Conservation (phyloP, 345 rosid species). For the Syzygium oleosum region DNA sequence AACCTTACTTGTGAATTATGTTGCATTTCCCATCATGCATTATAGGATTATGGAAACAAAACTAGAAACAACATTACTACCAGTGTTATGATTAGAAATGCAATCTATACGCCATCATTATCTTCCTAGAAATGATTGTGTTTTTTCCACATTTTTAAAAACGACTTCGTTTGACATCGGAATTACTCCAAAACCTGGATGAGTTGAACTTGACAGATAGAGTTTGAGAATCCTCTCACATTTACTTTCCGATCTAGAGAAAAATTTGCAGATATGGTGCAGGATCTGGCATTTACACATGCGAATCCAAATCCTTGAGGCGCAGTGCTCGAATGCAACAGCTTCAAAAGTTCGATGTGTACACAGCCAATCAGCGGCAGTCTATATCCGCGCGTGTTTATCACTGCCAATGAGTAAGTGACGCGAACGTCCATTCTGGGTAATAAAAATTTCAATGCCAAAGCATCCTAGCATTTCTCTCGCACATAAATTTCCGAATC, state of each 20-base stretch:
- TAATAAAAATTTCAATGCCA: background rate
- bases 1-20: background rate
- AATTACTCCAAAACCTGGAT: background rate
- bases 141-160: background rate
- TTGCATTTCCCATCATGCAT: background rate
- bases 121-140: background rate
- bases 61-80: background rate
- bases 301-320: background rate
- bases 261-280: background rate
- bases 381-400: background rate
- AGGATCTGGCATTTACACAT: background rate
- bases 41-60: background rate
- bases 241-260: background rate
- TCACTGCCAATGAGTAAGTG: background rate
- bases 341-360: background rate
- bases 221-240: background rate
- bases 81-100: background rate
- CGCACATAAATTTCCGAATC: background rate
- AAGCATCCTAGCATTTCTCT: background rate
- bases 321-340: background rate
- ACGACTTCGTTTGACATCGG: background rate
- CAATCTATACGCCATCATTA: background rate
- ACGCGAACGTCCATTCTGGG: background rate
- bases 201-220: background rate
- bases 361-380: background rate